These are phyloP conservation scores for Aphanomyces invadans DNA, from an alignment of 352 stramenopile species.

Conservation along the genomic window DNA sequence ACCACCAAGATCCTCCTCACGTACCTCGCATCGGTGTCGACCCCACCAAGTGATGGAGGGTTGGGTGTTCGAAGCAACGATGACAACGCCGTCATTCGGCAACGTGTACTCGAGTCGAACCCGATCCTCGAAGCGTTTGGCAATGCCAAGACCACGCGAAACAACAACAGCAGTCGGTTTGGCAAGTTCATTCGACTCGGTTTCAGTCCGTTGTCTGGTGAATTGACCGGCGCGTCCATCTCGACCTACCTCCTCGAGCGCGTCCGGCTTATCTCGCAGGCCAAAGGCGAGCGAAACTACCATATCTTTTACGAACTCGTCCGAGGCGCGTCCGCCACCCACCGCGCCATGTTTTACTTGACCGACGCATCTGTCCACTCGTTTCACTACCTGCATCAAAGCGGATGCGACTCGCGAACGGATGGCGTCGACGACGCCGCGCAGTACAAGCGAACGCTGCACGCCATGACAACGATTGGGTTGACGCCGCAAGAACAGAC, in stretches of 20 bases:
- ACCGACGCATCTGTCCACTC: constrained; percentile 31
- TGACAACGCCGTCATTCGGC: constrained; percentile 16
- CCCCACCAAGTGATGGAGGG: background rate
- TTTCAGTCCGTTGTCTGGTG: constrained; percentile 50
- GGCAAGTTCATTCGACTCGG: constrained; percentile 95
- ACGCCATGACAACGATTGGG: constrained; percentile 55
- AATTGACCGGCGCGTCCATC: constrained; percentile 72
- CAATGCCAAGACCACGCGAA: constrained; percentile 91
- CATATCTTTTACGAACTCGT: constrained; percentile 98
- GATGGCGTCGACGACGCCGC: constrained; percentile 66
- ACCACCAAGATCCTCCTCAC: constrained; percentile 97
- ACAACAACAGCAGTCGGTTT: constrained; percentile 95
- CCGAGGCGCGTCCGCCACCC: constrained; percentile 50
- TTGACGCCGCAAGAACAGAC: constrained; percentile 48
- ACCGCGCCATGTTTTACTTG: constrained; percentile 45
- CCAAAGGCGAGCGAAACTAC: constrained; percentile 94
- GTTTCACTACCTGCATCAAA: constrained; percentile 83
- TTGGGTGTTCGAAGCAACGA: too few relatives aligned
- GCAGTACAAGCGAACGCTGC: constrained; percentile 61
- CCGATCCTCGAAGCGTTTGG: constrained; percentile 94
- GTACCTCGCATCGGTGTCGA: constrained; percentile 87
- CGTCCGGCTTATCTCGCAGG: constrained; percentile 88
- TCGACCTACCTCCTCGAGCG: constrained; percentile 95
- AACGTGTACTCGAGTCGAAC: constrained; percentile 91
- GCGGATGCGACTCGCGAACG: constrained; percentile 54